These are phyloP conservation scores for Beauveria bassiana DNA, from an alignment of 2,329 filamentous ascomycete species.

Conservation along the genomic window DNA sequence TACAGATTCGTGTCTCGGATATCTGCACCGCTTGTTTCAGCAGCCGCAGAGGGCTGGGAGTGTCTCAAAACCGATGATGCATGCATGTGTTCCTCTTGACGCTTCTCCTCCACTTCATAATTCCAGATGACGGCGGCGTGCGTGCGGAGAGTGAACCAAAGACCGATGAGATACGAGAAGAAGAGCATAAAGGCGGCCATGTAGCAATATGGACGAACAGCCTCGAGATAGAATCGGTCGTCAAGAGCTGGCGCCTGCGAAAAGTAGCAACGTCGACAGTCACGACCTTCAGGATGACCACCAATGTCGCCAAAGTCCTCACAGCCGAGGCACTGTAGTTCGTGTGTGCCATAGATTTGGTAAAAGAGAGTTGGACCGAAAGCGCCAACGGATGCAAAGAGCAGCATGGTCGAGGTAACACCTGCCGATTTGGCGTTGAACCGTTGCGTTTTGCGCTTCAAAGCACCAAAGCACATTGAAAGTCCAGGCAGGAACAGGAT, in stretches of 20 bases:
- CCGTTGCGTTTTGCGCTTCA: conserved; percentile 95
- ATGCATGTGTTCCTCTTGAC: conserved; percentile 45
- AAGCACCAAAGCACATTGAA: conserved; percentile 97
- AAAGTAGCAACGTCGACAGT: conserved; percentile 92
- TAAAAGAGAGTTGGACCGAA: conserved; percentile 97
- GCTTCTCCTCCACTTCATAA: conserved; percentile 71
- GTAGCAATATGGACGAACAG: conserved; percentile 90
- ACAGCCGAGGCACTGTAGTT: conserved; percentile 74
- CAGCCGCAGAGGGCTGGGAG: conserved; percentile 32
- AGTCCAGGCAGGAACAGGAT: conserved; percentile 89
- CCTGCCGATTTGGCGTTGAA: conserved; percentile 96
- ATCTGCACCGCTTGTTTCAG: conserved; percentile 50
- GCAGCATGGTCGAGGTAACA: conserved; percentile 94
- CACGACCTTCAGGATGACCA: conserved; percentile 41
- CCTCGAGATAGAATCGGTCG: conserved; percentile 82
- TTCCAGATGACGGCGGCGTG: conserved; percentile 98
- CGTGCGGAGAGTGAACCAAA: conserved; percentile 92
- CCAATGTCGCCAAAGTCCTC: conserved; percentile 36
- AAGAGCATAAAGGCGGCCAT: conserved; percentile 80
- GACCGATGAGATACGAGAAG: conserved; percentile 83
- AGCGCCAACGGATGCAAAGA: conserved; percentile 91
- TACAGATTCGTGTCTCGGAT: conserved; percentile 86
- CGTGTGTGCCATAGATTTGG: conserved; percentile 96
- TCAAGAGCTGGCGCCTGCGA: conserved; percentile 76
- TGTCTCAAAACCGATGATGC: conserved; percentile 22